Base-by-base conservation (phyloP, 1,284 basidiomycete genomes). In the Acaromyces ingoldii region DNA sequence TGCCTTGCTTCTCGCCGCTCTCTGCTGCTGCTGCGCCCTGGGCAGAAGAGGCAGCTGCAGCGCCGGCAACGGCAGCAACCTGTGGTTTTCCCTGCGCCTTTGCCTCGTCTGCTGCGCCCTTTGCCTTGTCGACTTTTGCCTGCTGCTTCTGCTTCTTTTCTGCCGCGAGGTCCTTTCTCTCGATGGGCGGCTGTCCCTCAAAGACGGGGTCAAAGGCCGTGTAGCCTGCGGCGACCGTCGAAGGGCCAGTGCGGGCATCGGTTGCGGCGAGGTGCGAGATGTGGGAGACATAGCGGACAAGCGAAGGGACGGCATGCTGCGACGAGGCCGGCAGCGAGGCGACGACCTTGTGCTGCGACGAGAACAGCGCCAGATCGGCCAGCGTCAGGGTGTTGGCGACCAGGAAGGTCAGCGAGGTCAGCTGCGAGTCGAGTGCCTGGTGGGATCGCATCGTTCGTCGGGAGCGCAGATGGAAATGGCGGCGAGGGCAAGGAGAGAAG, bases 211-310 rank as follows among this genome's bases (percentile, higher is more conserved):
- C 68, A 25, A 50, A 53, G 24, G 51, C 24, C 17, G 40, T 34
- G 44, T 73, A 68, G 50, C 55, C 46, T 36, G 53, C 59, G 24
- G 59, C 58, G 15, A 43, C 46, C 31, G 63, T 55, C 13, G 59
- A 55, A 10, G 63, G 54, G n/a, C n/a, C n/a, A 4, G 50, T 43
- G 11, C 57, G 24, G 6, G 46, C 31, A 5, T 48, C 26, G 22
- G 40, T 44, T 13, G 55, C 34, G 4, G 50, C 33, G 22, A 69
- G 49, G 40, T 70, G 62, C 37, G 70, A 70, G 49, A 75, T 58
- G 49, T 75, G 72, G 7, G 71, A 69, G 47, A 72, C 58, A 53
- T 71, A 75, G 50, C 72, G 69, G 46, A 62, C 62, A 15, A 75
- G 58, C 30, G 70, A 71, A 1, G 72, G 70, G 31, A 58, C 57